phyloP scores from a whole-genome alignment of 1,284 basidiomycete species.

The Rhodofomes roseus region DNA sequence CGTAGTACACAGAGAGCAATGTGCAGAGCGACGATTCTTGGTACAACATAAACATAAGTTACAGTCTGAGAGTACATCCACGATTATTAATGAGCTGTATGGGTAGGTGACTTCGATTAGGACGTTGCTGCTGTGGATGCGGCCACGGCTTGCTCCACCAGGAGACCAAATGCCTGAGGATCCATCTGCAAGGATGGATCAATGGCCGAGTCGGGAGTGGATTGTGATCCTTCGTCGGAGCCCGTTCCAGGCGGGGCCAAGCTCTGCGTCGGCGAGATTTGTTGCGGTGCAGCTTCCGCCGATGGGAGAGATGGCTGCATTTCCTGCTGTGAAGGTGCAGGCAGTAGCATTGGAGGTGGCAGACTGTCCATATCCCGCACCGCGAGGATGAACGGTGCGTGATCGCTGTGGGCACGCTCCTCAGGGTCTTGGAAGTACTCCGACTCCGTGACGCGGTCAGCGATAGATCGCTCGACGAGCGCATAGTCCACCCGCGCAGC shows the following conservation, averaged over 20 bases:
- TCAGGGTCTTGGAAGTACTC: slow-evolving; percentile 20
- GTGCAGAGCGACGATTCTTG: not conserved
- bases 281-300: not conserved
- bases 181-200: slow-evolving; percentile 1
- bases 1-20: not conserved
- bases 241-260: not conserved
- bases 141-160: not conserved
- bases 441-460: slow-evolving; percentile 16
- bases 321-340: not conserved
- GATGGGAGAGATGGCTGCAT: not conserved
- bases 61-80: not conserved
- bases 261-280: not conserved
- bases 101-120: too few relatives aligned
- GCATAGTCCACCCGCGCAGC: slow-evolving; percentile 25
- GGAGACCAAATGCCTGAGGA: not conserved
- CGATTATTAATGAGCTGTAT: not conserved
- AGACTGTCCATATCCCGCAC: slow-evolving; percentile 16
- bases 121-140: not conserved
- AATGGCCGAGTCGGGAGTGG: not conserved
- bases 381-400: slow-evolving; percentile 20
- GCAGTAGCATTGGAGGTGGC: not conserved
- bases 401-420: slow-evolving; percentile 25
- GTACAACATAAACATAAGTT: not conserved
- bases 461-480: slow-evolving; percentile 18
- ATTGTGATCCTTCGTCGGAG: not conserved